These are phyloP conservation scores for Cutaneotrichosporon spelunceum DNA, from an alignment of 1,284 basidiomycete genomes.

Conservation along the genomic window DNA sequence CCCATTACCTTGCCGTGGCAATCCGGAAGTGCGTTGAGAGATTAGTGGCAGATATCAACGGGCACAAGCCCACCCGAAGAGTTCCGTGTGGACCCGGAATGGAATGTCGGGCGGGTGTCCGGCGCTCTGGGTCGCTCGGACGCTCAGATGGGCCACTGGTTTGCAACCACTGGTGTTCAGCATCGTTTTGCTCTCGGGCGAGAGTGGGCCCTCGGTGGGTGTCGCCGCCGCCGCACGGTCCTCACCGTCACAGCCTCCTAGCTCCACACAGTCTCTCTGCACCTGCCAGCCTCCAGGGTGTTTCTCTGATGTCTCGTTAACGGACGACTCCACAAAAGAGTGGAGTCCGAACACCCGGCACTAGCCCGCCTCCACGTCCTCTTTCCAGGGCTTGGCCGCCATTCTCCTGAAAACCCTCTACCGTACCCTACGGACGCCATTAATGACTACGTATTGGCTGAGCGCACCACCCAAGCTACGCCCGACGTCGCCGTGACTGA, in stretches of 20 bases:
- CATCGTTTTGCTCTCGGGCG: constrained; percentile 64
- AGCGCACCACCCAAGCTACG: constrained; percentile 54
- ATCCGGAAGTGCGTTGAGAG: too few species aligned
- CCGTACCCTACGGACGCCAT: constrained; percentile 41
- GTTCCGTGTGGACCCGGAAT: constrained; percentile 66
- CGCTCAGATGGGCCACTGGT: constrained; percentile 55
- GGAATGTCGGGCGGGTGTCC: constrained; percentile 65
- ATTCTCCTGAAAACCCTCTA: constrained; percentile 10
- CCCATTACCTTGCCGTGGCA: too few species aligned
- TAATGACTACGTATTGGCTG: constrained; percentile 71
- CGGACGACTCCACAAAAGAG: background rate
- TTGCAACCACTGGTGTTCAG: constrained; percentile 71
- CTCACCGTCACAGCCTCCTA: constrained; percentile 41
- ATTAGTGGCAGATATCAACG: too few species aligned
- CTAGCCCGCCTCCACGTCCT: constrained; percentile 21
- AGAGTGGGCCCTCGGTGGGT: constrained; percentile 69
- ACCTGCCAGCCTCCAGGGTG: constrained; percentile 11
- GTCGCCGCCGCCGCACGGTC: constrained; percentile 58
- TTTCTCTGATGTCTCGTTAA: background rate
- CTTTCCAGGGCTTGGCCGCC: constrained; percentile 12
- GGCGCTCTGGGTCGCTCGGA: constrained; percentile 68
- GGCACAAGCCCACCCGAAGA: constrained; percentile 67
- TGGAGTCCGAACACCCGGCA: constrained; percentile 14
- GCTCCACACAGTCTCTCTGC: constrained; percentile 21
- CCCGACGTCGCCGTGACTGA: constrained; percentile 14